These are phyloP conservation scores for Sordariomycetes sp. DNA, from an alignment of 2,329 filamentous ascomycete genomes.

Conservation along the genomic window DNA sequence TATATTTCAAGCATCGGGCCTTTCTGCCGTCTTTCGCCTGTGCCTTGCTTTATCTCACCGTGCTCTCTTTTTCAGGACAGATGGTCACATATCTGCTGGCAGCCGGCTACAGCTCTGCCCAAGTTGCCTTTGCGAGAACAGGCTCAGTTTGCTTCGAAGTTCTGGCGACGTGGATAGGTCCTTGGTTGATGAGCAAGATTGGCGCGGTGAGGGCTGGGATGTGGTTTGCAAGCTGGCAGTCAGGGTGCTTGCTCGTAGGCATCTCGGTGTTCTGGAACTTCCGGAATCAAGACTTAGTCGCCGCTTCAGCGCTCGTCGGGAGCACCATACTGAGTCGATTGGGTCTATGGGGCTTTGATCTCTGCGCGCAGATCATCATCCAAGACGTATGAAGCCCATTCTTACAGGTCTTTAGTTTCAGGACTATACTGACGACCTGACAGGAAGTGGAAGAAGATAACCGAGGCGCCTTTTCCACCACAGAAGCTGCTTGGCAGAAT, in stretches of 20 bases:
- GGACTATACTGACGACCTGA: neutral
- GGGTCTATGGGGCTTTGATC: constrained; percentile 53
- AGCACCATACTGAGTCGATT: constrained; percentile 47
- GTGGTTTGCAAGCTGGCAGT: constrained; percentile 63
- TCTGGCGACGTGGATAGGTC: constrained; percentile 50
- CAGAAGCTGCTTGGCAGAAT: constrained; percentile 61
- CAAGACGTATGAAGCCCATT: constrained; percentile 39
- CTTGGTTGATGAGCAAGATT: constrained; percentile 42
- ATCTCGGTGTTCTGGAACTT: constrained; percentile 29
- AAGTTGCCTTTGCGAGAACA: constrained; percentile 44
- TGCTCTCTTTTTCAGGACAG: constrained; percentile 48
- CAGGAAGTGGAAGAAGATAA: constrained; percentile 44
- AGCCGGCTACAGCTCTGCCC: constrained; percentile 37
- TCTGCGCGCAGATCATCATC: constrained; percentile 50
- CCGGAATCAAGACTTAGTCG: constrained; percentile 17
- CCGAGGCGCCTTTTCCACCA: constrained; percentile 60
- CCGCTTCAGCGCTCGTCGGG: constrained; percentile 37
- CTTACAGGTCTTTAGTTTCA: neutral
- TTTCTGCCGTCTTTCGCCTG: constrained; percentile 53
- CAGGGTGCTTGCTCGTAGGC: constrained; percentile 40
- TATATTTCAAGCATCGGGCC: constrained; percentile 44
- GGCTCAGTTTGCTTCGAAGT: constrained; percentile 47
- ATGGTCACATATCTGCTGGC: constrained; percentile 57
- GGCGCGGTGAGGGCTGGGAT: constrained; percentile 56
- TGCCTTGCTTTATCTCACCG: constrained; percentile 53